Evolutionary conservation across 805 yeast species (phyloP).

Genomic region (Ogataea saltuana): DNA sequence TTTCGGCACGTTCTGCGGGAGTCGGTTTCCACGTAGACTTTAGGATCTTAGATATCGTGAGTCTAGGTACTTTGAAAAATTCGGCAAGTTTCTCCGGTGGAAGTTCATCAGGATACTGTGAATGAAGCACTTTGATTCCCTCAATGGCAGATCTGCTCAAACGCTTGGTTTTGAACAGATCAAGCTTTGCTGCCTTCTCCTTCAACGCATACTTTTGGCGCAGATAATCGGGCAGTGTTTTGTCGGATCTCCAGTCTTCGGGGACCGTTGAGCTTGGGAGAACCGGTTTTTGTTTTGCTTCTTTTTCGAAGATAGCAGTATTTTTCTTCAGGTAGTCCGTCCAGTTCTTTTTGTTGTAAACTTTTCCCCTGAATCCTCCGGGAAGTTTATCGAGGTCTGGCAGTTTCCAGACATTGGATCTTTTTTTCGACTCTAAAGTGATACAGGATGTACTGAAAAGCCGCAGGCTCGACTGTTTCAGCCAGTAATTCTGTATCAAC

Average conservation of each 20-base stretch:
- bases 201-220: slow-evolving; percentile 63
- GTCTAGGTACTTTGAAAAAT: slow-evolving; percentile 73
- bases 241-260: slow-evolving; percentile 44
- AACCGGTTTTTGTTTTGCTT: slow-evolving; percentile 17
- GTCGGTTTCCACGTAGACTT: slow-evolving; percentile 76
- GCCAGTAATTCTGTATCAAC: no score
- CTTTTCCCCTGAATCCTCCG: slow-evolving; percentile 38
- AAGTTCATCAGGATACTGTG: slow-evolving; percentile 56
- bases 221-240: slow-evolving; percentile 63
- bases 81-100: slow-evolving; percentile 59
- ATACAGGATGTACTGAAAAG: slow-evolving; percentile 3
- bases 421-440: slow-evolving; percentile 9
- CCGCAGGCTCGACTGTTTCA: no score
- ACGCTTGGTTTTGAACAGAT: slow-evolving; percentile 69
- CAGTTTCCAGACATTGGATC: slow-evolving; percentile 36
- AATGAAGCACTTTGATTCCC: slow-evolving; percentile 57
- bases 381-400: slow-evolving; percentile 37
- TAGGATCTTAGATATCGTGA: slow-evolving; percentile 76
- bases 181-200: slow-evolving; percentile 57
- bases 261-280: slow-evolving; percentile 40
- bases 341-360: slow-evolving; percentile 34
- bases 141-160: slow-evolving; percentile 70
- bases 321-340: slow-evolving; percentile 24
- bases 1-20: slow-evolving; percentile 48
- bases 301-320: slow-evolving; percentile 21